Conservation (phyloP, 2,329 filamentous ascomycete species). For the Stenocarpella maydis region DNA sequence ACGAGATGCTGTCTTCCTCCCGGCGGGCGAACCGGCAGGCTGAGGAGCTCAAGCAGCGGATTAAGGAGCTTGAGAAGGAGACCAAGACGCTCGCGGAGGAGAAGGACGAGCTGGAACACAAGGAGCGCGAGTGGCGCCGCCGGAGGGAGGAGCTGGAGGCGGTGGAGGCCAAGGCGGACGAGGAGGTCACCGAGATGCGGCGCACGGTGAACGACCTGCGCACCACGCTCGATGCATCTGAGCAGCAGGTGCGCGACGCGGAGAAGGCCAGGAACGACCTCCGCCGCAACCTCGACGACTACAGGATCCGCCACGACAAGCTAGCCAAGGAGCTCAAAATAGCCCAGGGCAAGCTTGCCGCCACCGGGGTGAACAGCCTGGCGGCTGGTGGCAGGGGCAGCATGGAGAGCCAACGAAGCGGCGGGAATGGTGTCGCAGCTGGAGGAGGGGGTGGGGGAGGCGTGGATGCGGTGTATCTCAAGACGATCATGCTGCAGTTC, state of each 20-base stretch:
- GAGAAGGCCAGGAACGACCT: conserved; percentile 84
- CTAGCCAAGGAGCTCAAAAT: conserved; percentile 71
- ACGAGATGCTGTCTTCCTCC: conserved; percentile 82
- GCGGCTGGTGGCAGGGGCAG: conserved; percentile 48
- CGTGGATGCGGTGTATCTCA: conserved; percentile 72
- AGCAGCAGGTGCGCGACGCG: conserved; percentile 82
- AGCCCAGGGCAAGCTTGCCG: conserved; percentile 56
- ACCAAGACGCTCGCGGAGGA: conserved; percentile 76
- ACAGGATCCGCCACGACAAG: conserved; percentile 79
- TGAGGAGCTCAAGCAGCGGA: conserved; percentile 82
- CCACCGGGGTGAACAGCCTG: conserved; percentile 44
- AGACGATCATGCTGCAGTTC: conserved; percentile 84
- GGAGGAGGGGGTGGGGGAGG: conserved; percentile 35
- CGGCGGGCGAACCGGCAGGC: conserved; percentile 81
- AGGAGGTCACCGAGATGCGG: conserved; percentile 79
- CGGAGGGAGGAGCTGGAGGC: conserved; percentile 80
- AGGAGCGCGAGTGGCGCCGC: conserved; percentile 77
- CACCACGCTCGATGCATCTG: conserved; percentile 84
- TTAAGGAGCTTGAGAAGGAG: conserved; percentile 83
- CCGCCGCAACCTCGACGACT: conserved; percentile 79
- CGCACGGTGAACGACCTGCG: conserved; percentile 80
- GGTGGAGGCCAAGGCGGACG: conserved; percentile 70
- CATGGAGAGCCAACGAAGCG: conserved; percentile 55
- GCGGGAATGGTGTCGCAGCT: conserved; percentile 41
- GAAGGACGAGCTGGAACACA: conserved; percentile 77